phyloP scores from a whole-genome alignment of 73 alveolate species.

The Diophrys sp. region DNA sequence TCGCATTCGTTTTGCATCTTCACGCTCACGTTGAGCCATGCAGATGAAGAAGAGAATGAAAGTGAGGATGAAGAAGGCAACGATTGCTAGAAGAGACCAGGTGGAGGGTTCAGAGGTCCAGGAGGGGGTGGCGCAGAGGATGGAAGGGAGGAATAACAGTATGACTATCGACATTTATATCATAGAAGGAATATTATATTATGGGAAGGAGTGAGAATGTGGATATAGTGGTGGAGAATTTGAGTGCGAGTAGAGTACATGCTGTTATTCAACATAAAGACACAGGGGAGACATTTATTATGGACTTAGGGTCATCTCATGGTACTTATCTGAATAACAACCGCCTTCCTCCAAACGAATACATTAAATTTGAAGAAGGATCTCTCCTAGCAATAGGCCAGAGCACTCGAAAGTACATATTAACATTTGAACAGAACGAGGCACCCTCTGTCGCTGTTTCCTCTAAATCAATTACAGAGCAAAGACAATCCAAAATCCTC shows the following conservation, averaged over 20 bases:
- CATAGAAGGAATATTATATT: conserved; percentile 35
- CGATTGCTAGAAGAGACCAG: not conserved
- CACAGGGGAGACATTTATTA: conserved; percentile 65
- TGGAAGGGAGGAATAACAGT: not conserved
- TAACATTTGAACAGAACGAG: conserved; percentile 41
- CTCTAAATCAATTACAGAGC: no score
- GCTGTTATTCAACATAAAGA: conserved; percentile 68
- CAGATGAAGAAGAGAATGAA: not conserved
- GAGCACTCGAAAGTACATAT: conserved; percentile 37
- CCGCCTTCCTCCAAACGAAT: conserved; percentile 46
- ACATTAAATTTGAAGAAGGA: conserved; percentile 52
- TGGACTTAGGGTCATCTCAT: conserved; percentile 75
- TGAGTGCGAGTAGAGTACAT: conserved; percentile 69
- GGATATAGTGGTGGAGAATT: conserved; percentile 70
- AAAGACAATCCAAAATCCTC: no score
- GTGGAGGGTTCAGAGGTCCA: not conserved
- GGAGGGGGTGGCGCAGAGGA: not conserved
- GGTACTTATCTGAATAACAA: conserved; percentile 71
- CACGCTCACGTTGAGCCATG: not conserved
- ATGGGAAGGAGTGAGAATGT: conserved; percentile 40
- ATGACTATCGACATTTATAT: not conserved
- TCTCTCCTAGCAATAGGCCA: conserved; percentile 64
- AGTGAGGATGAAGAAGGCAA: not conserved
- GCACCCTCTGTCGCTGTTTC: no score
- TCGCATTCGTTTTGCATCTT: not conserved